Percentiles rank a stretch among this genome's conserved stretches.
Evolutionary conservation across 352 stramenopile species (phyloP).

Genomic region (Globisporangium barbulae): DNA sequence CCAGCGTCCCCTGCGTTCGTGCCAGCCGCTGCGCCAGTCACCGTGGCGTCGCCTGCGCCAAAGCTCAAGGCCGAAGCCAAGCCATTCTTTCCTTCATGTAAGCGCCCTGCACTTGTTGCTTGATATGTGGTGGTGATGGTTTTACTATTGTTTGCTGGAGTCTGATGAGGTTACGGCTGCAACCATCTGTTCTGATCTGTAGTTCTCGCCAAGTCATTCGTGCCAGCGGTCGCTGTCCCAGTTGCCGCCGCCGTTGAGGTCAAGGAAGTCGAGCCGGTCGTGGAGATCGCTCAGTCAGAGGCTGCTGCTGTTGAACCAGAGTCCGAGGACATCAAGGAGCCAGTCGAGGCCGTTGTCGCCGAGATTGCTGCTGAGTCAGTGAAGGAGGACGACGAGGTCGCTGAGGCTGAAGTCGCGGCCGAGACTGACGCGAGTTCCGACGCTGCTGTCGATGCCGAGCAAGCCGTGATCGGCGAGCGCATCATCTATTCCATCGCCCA

Average conservation of each 20-base stretch:
- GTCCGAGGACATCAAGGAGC: conserved; percentile 20
- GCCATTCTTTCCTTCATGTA: conserved; percentile 20
- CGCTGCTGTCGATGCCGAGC: conserved; percentile 30
- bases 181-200: not conserved
- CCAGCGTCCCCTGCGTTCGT: conserved; percentile 31
- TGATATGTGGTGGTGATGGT: not conserved
- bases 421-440: conserved; percentile 14
- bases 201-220: conserved; percentile 19
- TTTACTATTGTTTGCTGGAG: not conserved
- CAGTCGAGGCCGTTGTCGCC: conserved; percentile 1
- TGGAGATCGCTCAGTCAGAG: not conserved
- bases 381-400: not conserved
- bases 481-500: conserved; percentile 80
- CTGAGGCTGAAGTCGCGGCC: not conserved
- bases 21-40: conserved; percentile 14
- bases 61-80: conserved; percentile 24
- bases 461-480: conserved; percentile 43
- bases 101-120: not conserved
- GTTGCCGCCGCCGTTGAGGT: not conserved
- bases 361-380: not conserved
- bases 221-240: not conserved
- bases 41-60: conserved; percentile 22
- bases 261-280: conserved; percentile 5
- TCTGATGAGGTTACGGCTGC: not conserved
- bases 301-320: conserved; percentile 10